Conservation (phyloP, 305 asterid species). For the Caryopteris hybrid region DNA sequence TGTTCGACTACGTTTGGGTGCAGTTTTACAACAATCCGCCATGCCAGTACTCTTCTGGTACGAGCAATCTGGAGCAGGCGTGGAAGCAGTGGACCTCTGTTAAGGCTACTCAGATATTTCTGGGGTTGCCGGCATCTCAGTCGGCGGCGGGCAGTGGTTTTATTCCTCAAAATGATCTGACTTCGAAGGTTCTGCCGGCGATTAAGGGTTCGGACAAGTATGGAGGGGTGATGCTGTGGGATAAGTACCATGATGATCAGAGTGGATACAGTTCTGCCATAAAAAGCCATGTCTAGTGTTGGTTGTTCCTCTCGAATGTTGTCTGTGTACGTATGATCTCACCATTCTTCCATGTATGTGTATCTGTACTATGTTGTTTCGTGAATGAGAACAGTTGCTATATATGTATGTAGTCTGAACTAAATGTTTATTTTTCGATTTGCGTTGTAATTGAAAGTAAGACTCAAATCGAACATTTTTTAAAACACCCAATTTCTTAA, state of each 20-base stretch:
- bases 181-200: conserved; percentile 12
- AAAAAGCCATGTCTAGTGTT: background rate
- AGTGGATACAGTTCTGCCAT: conserved; percentile 7
- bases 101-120: background rate
- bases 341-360: background rate
- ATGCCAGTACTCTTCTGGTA: conserved; percentile 15
- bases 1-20: too few species aligned
- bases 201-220: conserved; percentile 13
- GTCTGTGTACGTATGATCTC: too few species aligned
- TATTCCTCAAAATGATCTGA: background rate
- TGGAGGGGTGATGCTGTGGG: conserved; percentile 31
- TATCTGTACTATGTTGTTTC: background rate
- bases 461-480: too few species aligned
- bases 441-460: too few species aligned
- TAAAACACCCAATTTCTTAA: too few species aligned
- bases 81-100: conserved; percentile 20
- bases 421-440: too few species aligned
- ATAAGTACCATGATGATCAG: conserved; percentile 8
- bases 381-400: background rate
- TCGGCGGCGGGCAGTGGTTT: conserved; percentile 13
- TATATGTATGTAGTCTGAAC: too few species aligned
- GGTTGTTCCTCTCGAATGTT: too few species aligned
- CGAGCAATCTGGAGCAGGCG: background rate
- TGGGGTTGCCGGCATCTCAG: conserved; percentile 20
- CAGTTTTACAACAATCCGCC: conserved; percentile 13